These are phyloP conservation scores for Osmanthus fragrans DNA, from an alignment of 257 asterid genomes.

Conservation along the genomic window DNA sequence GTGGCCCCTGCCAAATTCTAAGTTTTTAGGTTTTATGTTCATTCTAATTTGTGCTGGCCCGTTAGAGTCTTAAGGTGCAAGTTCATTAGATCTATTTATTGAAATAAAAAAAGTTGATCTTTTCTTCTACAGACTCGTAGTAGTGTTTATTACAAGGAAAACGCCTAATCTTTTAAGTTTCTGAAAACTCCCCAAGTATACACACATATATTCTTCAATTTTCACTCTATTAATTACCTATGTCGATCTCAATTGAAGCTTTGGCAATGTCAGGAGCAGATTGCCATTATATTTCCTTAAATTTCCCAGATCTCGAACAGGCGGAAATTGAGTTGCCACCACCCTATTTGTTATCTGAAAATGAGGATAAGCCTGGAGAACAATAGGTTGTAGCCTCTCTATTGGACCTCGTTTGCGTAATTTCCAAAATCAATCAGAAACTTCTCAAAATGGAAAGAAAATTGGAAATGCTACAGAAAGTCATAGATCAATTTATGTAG, in stretches of 20 bases:
- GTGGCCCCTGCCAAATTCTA: background rate
- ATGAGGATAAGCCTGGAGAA: background rate
- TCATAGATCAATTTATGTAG: too few species aligned
- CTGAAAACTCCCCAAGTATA: background rate
- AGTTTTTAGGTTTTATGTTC: background rate
- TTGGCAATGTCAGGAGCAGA: slow-evolving; percentile 52
- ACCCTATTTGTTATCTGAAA: slow-evolving; percentile 28
- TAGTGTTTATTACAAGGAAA: background rate
- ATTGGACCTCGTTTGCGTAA: background rate
- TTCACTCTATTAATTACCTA: background rate
- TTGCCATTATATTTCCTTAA: slow-evolving; percentile 21
- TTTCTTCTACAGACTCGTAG: too few species aligned
- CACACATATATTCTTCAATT: background rate
- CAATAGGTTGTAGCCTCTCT: background rate
- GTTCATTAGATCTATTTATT: too few species aligned
- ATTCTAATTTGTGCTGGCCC: too few species aligned
- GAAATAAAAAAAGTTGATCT: too few species aligned
- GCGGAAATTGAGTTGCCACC: slow-evolving; percentile 30
- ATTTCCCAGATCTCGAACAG: slow-evolving; percentile 29
- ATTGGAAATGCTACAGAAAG: background rate
- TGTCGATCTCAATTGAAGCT: slow-evolving; percentile 49
- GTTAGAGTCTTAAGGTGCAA: too few species aligned
- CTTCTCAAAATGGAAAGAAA: background rate
- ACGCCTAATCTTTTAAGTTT: too few species aligned
- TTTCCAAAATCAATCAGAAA: background rate